These are phyloP conservation scores for Yamadazyma siamensis DNA, from an alignment of 1,139 yeast genomes.

Conservation along the genomic window DNA sequence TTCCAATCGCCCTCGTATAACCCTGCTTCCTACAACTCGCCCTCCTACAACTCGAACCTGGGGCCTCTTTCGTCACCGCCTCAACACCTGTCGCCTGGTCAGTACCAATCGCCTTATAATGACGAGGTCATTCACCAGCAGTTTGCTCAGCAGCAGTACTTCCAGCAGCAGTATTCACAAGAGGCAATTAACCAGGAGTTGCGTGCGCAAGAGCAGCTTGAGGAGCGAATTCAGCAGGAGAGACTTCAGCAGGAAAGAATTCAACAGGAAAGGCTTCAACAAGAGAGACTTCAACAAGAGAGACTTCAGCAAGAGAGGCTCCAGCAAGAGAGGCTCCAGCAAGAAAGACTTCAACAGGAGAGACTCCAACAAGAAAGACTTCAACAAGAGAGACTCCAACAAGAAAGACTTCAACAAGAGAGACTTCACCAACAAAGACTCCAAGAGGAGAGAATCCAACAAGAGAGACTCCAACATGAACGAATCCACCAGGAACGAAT, in stretches of 20 bases:
- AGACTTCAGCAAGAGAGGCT: slow-evolving; percentile 7
- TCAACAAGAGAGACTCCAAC: neutral
- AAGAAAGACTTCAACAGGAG: too few relatives aligned
- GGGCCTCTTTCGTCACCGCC: neutral
- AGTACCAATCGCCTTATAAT: slow-evolving; percentile 12
- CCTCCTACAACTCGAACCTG: slow-evolving; percentile 3
- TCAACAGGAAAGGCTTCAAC: slow-evolving; percentile 1
- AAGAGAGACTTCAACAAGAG: slow-evolving; percentile 1
- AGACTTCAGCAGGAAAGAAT: slow-evolving; percentile 6
- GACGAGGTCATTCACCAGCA: slow-evolving; percentile 16
- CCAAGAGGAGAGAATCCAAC: neutral
- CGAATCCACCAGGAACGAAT: neutral
- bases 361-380: neutral
- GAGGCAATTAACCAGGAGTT: slow-evolving; percentile 2
- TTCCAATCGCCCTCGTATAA: too few relatives aligned
- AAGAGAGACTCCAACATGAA: too few relatives aligned
- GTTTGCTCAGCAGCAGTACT: slow-evolving; percentile 16
- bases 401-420: too few relatives aligned
- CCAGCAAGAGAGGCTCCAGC: slow-evolving; percentile 6
- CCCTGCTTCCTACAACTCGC: slow-evolving; percentile 25
- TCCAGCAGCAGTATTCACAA: slow-evolving; percentile 2
- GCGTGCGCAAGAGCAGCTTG: slow-evolving; percentile 2
- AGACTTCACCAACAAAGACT: neutral
- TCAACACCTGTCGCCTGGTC: neutral
- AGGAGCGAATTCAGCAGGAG: slow-evolving; percentile 4